phyloP scores from a whole-genome alignment of 1,284 basidiomycete genomes.

The Boletus mariae region DNA sequence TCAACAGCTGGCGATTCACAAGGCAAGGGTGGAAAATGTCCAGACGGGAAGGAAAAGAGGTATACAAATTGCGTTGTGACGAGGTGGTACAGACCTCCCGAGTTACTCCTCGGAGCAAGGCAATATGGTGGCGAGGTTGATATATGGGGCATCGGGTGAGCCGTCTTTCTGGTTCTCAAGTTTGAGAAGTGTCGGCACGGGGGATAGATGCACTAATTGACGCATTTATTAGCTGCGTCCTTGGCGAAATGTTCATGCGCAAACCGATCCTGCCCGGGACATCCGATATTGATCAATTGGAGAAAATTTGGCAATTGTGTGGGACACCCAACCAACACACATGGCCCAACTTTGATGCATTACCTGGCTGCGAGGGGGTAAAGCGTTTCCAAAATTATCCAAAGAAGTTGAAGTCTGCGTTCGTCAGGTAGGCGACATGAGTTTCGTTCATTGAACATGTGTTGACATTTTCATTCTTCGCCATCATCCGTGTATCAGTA shows the following conservation, averaged over 20 bases:
- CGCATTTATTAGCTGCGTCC: slow-evolving; percentile 63
- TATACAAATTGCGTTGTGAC: slow-evolving; percentile 99
- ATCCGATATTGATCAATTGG: slow-evolving; percentile 87
- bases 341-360: slow-evolving; percentile 77
- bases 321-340: slow-evolving; percentile 80
- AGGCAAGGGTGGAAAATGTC: slow-evolving; percentile 39
- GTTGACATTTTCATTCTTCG: slow-evolving; percentile 7
- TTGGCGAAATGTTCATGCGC: slow-evolving; percentile 93
- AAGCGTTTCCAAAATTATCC: slow-evolving; percentile 53
- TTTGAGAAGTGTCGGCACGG: background rate
- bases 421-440: slow-evolving; percentile 50
- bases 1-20: slow-evolving; percentile 20
- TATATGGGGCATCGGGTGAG: slow-evolving; percentile 96
- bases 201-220: slow-evolving; percentile 2
- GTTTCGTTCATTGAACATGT: background rate
- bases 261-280: slow-evolving; percentile 86
- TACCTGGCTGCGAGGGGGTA: slow-evolving; percentile 81
- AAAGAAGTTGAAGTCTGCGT: slow-evolving; percentile 54
- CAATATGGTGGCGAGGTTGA: slow-evolving; percentile 94
- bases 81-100: slow-evolving; percentile 96
- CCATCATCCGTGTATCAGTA: slow-evolving; percentile 11
- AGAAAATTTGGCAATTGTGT: slow-evolving; percentile 87
- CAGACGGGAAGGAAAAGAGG: slow-evolving; percentile 55
- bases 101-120: slow-evolving; percentile 85
- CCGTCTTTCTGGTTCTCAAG: slow-evolving; percentile 14